Conservation (phyloP, 495 filamentous ascomycete genomes). For the Filosporella fistucella region DNA sequence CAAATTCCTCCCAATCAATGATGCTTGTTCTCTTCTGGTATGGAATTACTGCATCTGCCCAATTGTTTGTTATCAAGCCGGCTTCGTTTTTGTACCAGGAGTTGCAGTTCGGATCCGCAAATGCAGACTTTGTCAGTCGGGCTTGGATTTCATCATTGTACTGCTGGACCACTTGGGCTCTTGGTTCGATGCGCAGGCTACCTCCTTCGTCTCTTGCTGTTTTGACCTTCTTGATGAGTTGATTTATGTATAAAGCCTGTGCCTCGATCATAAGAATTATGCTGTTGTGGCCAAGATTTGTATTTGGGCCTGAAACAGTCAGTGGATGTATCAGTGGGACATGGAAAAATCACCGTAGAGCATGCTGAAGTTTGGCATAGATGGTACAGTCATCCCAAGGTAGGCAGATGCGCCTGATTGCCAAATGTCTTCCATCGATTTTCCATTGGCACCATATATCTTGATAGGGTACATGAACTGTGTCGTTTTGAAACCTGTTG, state of each 20-base stretch:
- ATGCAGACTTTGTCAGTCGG: conserved; percentile 35
- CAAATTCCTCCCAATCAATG: conserved; percentile 46
- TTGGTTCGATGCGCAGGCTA: conserved; percentile 35
- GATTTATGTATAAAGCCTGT: conserved; percentile 47
- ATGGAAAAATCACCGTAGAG: conserved; percentile 35
- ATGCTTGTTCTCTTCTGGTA: conserved; percentile 41
- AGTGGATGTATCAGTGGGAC: background rate
- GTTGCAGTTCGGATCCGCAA: conserved; percentile 50
- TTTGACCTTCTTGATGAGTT: conserved; percentile 34
- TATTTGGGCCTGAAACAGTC: conserved; percentile 36
- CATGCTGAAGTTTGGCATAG: conserved; percentile 54
- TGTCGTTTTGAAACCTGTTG: conserved; percentile 50
- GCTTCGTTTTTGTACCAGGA: conserved; percentile 52
- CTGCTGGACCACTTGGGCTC: conserved; percentile 26
- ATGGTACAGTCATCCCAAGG: conserved; percentile 41
- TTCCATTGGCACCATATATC: conserved; percentile 39
- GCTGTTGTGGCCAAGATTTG: conserved; percentile 48
- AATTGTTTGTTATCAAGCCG: conserved; percentile 53
- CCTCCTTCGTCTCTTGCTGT: conserved; percentile 31
- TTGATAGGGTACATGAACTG: conserved; percentile 53
- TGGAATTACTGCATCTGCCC: conserved; percentile 43
- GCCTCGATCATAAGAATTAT: conserved; percentile 60
- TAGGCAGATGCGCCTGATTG: conserved; percentile 38
- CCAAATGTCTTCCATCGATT: conserved; percentile 44
- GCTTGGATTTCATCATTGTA: conserved; percentile 46